Conservation (phyloP, 2,329 filamentous ascomycete genomes). For the Mycosphaerella arachidis region DNA sequence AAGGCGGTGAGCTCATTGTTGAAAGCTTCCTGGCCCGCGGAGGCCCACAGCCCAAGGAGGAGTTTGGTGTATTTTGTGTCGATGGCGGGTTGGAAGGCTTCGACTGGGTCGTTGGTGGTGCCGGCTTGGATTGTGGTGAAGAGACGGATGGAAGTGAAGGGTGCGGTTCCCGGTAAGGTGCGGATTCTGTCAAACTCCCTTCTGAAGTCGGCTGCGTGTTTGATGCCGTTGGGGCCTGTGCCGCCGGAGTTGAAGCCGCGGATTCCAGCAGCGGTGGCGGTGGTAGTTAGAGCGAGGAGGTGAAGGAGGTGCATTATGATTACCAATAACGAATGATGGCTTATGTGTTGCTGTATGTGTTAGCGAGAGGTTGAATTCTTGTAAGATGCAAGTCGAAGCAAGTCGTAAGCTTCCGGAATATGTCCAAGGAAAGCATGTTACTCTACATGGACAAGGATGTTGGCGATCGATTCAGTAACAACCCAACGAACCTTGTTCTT, state of each 20-base stretch:
- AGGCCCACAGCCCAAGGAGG: conserved; percentile 75
- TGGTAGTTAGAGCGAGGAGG: background rate
- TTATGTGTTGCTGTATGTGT: background rate
- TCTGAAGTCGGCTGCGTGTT: conserved; percentile 49
- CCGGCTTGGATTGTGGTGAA: conserved; percentile 58
- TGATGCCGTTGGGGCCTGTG: conserved; percentile 4
- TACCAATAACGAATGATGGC: background rate
- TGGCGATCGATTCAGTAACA: background rate
- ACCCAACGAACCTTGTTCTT: background rate
- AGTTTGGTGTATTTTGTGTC: conserved; percentile 66
- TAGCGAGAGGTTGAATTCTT: background rate
- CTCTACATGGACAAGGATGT: background rate
- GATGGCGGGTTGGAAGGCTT: conserved; percentile 75
- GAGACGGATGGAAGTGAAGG: conserved; percentile 64
- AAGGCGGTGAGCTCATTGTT: conserved; percentile 71
- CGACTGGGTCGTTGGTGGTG: conserved; percentile 60
- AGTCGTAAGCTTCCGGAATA: background rate
- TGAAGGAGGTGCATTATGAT: background rate
- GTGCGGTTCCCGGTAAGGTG: conserved; percentile 54
- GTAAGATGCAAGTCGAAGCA: background rate
- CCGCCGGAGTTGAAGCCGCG: conserved; percentile 4
- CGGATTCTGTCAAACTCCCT: conserved; percentile 63
- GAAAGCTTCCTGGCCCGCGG: conserved; percentile 45
- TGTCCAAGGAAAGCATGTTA: background rate
- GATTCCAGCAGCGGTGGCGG: background rate